Conservation (phyloP, 148 eudicot species). For the Salicornia ramosissima region DNA sequence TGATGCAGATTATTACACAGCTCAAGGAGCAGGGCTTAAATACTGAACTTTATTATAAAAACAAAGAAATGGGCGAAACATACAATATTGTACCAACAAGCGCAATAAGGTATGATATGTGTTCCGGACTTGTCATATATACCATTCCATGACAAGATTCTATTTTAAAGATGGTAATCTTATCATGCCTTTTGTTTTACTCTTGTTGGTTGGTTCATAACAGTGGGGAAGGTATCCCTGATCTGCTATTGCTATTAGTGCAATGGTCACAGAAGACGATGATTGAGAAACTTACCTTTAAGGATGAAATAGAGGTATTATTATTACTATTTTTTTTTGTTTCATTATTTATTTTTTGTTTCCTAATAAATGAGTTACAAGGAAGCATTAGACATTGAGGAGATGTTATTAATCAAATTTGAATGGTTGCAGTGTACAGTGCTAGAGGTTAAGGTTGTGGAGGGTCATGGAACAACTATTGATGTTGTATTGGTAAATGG, state of each 20-base stretch:
- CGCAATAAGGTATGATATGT: slow-evolving; percentile 61
- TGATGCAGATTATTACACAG: slow-evolving; percentile 60
- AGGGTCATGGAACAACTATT: slow-evolving; percentile 90
- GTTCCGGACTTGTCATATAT: not conserved
- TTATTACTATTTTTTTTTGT: not conserved
- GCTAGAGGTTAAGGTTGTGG: slow-evolving; percentile 88
- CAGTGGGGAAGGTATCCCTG: slow-evolving; percentile 94
- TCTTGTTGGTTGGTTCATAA: slow-evolving; percentile 14
- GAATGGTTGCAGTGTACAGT: slow-evolving; percentile 68
- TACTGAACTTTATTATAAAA: slow-evolving; percentile 84
- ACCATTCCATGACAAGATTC: not conserved
- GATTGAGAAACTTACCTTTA: slow-evolving; percentile 70
- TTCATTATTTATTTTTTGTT: too few species aligned
- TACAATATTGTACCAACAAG: slow-evolving; percentile 89
- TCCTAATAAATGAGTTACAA: slow-evolving; percentile 9
- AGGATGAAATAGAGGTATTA: slow-evolving; percentile 62
- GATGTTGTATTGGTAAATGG: slow-evolving; percentile 93
- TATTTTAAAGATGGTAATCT: too few species aligned
- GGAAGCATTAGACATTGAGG: too few species aligned
- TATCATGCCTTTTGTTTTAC: not conserved
- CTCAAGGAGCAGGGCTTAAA: slow-evolving; percentile 89
- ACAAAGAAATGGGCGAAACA: slow-evolving; percentile 97
- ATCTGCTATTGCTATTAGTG: slow-evolving; percentile 57
- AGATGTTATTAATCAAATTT: slow-evolving; percentile 19
- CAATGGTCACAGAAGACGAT: slow-evolving; percentile 88